These are phyloP conservation scores for Mrakia blollopis DNA, from an alignment of 768 basidiomycete genomes.

Conservation along the genomic window DNA sequence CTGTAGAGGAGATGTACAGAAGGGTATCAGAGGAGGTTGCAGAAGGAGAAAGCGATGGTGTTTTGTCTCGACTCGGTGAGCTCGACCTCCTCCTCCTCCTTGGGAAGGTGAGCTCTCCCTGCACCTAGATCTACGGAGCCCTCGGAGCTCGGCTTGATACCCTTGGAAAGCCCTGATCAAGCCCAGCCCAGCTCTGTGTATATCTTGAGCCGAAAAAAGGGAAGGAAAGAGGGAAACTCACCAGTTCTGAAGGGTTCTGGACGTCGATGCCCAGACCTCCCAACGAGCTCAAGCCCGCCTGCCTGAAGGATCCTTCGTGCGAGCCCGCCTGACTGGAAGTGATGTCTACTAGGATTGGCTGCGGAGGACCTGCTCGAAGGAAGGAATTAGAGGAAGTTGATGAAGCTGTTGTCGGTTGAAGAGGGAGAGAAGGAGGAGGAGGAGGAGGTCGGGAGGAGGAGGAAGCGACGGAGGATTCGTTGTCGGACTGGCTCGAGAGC, in stretches of 20 bases:
- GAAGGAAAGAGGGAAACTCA: neutral
- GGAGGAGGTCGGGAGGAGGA: neutral
- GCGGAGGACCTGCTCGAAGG: conserved; percentile 4
- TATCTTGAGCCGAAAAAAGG: neutral
- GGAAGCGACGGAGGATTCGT: neutral
- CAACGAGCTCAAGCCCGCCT: neutral
- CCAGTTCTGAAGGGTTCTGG: neutral
- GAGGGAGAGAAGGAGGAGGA: neutral
- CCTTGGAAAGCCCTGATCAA: neutral
- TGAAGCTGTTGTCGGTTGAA: too few species aligned
- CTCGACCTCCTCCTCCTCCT: neutral
- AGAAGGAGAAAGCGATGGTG: neutral
- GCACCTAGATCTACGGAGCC: neutral
- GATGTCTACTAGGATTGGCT: neutral
- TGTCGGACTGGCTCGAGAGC: neutral
- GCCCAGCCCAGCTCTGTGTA: neutral
- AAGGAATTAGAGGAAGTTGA: conserved; percentile 9
- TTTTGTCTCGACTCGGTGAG: neutral
- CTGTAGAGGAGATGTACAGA: too few species aligned
- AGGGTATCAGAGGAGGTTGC: neutral
- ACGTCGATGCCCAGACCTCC: neutral
- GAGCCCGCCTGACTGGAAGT: neutral
- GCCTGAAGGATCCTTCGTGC: conserved; percentile 3
- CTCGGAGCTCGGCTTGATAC: neutral
- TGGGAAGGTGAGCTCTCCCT: neutral